Evolutionary conservation across 345 rosid species (phyloP), one percentile per base, ranked within the genome.

Genomic region (Camelina neglecta): DNA sequence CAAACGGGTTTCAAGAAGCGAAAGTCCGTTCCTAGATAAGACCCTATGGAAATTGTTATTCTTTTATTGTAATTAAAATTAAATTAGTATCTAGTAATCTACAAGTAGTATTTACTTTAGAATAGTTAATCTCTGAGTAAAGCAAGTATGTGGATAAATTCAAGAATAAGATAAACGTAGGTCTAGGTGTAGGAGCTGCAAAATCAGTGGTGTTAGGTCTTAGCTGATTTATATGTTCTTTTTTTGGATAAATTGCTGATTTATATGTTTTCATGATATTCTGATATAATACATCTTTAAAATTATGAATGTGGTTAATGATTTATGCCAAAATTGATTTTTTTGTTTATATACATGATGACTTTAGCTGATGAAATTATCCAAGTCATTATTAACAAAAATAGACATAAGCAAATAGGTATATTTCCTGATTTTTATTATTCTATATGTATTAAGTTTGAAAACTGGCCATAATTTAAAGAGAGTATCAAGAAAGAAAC

Each of bases 111-210:
- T 31, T 47, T 59, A 36, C 73, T 75, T 75, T 75, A 58, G 18
- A 50, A 49, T 59, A 39, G 61, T 75, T 75, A 75, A 49, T 59
- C 31, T 24, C 51, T 36, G n/a, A 16, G 45, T 58, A 67, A 75
- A 75, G 73, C 54, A 67, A 67, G 54, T 21, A 48, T 75, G 60
- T 75, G 67, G 73, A 59, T 67, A 75, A 49, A 24, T 38, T 6
- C 45, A 50, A 67, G 53, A 39, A 38, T 67, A 66, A 75, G 42
- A 59, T 75, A 67, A 59, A 75, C 24, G 10, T 18, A 11, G 24
- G 54, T 60, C 54, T 75, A 75, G 44, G 61, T 44, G 5, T 59
- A 75, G 53, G 72, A 66, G 72, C 51, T 56, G n/a, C 59, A 74
- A 48, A 35, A 35, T 15, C 29, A 66, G 8, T 47, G 57, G 62